A percentile compares a stretch with the other conserved stretches of the same genome.
These are phyloP conservation scores for Chrysoporthe puriensis DNA, from an alignment of 2,329 filamentous ascomycete genomes.

Conservation along the genomic window DNA sequence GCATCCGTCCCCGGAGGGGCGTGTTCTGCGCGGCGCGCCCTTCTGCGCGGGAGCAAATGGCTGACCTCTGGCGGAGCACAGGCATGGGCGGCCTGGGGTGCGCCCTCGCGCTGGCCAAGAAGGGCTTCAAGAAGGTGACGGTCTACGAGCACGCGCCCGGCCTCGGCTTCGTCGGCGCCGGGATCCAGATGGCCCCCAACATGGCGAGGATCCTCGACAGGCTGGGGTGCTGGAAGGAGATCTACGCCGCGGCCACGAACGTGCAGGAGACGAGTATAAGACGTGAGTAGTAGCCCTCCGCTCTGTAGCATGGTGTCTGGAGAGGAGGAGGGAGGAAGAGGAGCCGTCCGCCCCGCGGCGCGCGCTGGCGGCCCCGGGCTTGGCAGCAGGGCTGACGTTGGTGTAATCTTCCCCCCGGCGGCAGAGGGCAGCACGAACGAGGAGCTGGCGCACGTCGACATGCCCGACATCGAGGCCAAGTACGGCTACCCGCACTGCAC, in stretches of 20 bases:
- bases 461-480: conserved; percentile 66
- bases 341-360: too few relatives aligned
- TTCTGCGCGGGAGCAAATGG: neutral
- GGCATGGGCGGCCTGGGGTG: conserved; percentile 79
- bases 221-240: conserved; percentile 72
- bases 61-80: conserved; percentile 34
- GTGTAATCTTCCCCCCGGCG: neutral
- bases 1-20: conserved; percentile 20
- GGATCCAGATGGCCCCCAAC: conserved; percentile 83
- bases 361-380: neutral
- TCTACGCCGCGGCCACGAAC: conserved; percentile 72
- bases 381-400: conserved; percentile 4
- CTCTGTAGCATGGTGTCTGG: too few relatives aligned
- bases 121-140: conserved; percentile 73
- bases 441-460: conserved; percentile 72
- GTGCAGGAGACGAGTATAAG: conserved; percentile 74
- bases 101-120: conserved; percentile 74
- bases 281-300: conserved; percentile 44
- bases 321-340: too few relatives aligned
- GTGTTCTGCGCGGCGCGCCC: neutral
- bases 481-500: conserved; percentile 82
- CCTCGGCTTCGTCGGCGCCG: conserved; percentile 81
- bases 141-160: conserved; percentile 75
- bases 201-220: conserved; percentile 76
- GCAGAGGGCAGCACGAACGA: conserved; percentile 67